Evolutionary conservation across 768 basidiomycete species (phyloP).

Genomic region (Boletus sp.): DNA sequence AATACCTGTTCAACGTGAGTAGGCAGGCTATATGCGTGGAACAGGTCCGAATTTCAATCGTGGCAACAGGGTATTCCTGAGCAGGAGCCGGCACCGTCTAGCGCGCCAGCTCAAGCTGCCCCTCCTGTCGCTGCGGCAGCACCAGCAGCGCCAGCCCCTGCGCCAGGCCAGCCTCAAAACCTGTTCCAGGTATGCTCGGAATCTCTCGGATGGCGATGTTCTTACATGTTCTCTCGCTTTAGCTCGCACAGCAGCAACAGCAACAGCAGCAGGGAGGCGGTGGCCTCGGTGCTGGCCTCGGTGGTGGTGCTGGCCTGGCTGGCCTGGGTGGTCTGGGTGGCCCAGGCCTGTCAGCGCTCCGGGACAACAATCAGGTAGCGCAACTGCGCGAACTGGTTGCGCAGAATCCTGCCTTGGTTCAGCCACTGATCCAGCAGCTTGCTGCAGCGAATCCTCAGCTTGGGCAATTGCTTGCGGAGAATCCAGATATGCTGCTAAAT

Average conservation of each 20-base stretch:
- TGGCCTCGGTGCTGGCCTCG: constrained; percentile 28
- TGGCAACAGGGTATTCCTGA: constrained; percentile 72
- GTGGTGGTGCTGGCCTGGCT: constrained; percentile 28
- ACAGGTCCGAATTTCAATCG: constrained; percentile 10
- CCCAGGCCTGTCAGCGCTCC: constrained; percentile 52
- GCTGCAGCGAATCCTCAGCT: constrained; percentile 71
- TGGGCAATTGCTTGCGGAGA: constrained; percentile 60
- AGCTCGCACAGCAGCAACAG: constrained; percentile 76
- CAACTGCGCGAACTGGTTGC: constrained; percentile 71
- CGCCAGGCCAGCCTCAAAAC: constrained; percentile 65
- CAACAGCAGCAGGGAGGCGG: constrained; percentile 30
- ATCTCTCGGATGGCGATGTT: not conserved
- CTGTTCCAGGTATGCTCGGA: constrained; percentile 70
- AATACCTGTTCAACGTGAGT: constrained; percentile 90
- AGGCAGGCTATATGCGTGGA: not conserved
- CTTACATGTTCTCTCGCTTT: constrained; percentile 1
- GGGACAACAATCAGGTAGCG: constrained; percentile 61
- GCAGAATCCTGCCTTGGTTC: constrained; percentile 76
- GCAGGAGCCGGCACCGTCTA: constrained; percentile 29
- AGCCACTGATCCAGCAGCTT: constrained; percentile 83
- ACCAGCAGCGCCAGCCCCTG: constrained; percentile 23
- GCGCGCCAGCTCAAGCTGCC: constrained; percentile 42
- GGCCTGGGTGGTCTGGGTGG: constrained; percentile 14
- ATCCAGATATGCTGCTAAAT: constrained; percentile 70
- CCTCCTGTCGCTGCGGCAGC: constrained; percentile 41